Conservation (phyloP, 768 basidiomycete genomes). For the Kwoniella botswanensis region DNA sequence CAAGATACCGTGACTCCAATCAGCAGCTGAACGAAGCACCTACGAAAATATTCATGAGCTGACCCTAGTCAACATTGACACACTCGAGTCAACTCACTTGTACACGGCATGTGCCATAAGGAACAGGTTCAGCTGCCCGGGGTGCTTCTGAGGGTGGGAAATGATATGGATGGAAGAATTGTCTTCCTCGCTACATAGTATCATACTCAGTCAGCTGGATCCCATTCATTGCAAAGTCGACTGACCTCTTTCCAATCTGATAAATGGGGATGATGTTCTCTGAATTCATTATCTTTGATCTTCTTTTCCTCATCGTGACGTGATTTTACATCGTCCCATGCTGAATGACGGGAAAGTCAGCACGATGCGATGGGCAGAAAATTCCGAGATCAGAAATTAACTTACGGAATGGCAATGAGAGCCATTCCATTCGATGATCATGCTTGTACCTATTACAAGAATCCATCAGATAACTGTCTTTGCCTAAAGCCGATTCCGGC, state of each 20-base stretch:
- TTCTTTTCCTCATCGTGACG: constrained; percentile 38
- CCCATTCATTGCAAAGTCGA: background rate
- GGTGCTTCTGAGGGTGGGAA: constrained; percentile 52
- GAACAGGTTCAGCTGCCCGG: constrained; percentile 52
- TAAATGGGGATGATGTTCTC: constrained; percentile 57
- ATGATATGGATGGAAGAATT: constrained; percentile 58
- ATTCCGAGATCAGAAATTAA: background rate
- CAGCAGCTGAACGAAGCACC: constrained; percentile 80
- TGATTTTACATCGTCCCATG: constrained; percentile 50
- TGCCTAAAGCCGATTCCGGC: no score
- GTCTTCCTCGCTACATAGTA: constrained; percentile 36
- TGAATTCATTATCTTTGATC: constrained; percentile 45
- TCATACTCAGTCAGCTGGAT: background rate
- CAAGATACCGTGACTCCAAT: constrained; percentile 93
- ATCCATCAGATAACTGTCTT: background rate
- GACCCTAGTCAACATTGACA: constrained; percentile 48
- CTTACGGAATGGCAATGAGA: constrained; percentile 55
- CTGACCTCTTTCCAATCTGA: constrained; percentile 53
- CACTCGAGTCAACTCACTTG: constrained; percentile 54
- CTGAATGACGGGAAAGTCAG: constrained; percentile 19
- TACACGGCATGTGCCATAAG: constrained; percentile 46
- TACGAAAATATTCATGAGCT: constrained; percentile 51
- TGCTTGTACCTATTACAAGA: constrained; percentile 49
- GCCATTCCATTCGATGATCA: constrained; percentile 57
- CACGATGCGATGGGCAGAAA: no score